phyloP scores from a whole-genome alignment of 768 basidiomycete genomes.

The Heimioporus sp. region DNA sequence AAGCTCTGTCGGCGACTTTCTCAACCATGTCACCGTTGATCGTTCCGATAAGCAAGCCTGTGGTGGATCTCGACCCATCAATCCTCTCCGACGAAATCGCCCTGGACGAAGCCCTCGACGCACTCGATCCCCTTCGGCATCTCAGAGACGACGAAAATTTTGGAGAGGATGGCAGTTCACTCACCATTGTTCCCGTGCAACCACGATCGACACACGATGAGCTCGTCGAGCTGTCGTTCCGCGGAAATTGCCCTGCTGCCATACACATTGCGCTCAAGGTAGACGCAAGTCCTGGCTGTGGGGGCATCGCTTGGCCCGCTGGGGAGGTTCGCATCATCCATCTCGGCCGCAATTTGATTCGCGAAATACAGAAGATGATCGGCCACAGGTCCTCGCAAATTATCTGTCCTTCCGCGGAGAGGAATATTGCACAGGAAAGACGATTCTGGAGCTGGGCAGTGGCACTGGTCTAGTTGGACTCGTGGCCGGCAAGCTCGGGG shows the following conservation, averaged over 20 bases:
- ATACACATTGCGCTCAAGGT: slow-evolving; percentile 49
- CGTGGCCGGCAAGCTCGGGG: slow-evolving; percentile 67
- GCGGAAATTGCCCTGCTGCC: slow-evolving; percentile 5
- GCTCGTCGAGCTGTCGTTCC: slow-evolving; percentile 44
- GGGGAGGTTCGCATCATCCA: slow-evolving; percentile 60
- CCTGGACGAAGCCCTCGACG: slow-evolving; percentile 54
- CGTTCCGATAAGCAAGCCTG: neutral
- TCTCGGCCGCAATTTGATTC: neutral
- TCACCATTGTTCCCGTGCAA: slow-evolving; percentile 51
- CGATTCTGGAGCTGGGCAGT: slow-evolving; percentile 80
- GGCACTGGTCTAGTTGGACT: slow-evolving; percentile 95
- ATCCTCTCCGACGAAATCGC: slow-evolving; percentile 35
- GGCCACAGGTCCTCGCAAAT: slow-evolving; percentile 65
- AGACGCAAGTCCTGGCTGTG: slow-evolving; percentile 86
- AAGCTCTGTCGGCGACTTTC: no score
- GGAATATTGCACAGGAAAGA: slow-evolving; percentile 49
- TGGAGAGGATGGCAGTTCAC: slow-evolving; percentile 18
- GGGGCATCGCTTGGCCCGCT: slow-evolving; percentile 90
- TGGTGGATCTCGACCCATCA: slow-evolving; percentile 7
- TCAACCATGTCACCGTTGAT: no score
- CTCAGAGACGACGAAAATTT: slow-evolving; percentile 43
- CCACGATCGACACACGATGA: slow-evolving; percentile 48
- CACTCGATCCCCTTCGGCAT: slow-evolving; percentile 60
- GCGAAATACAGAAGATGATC: neutral
- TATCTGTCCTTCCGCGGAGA: slow-evolving; percentile 64